Evolutionary conservation across 345 rosid genomes (phyloP), one percentile per base, ranked within the genome.

Genomic region (Linum usitatissimum): DNA sequence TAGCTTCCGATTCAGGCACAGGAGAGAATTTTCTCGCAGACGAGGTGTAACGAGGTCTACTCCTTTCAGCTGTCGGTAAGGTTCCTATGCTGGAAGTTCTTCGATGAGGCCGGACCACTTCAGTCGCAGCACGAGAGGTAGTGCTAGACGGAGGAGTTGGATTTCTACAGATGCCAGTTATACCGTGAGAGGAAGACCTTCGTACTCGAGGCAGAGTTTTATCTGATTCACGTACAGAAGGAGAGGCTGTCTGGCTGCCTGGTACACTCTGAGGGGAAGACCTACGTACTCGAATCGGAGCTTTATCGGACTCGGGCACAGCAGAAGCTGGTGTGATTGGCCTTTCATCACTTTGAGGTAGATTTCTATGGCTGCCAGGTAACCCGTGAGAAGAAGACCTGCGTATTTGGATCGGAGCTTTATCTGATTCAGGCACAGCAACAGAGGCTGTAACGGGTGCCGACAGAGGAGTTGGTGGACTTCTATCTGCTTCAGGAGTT

Each of bases 401-500:
- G 30, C 30, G 23, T 28, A 20, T 19, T 55, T 10, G 30, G 18
- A 28, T 42, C 6, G 59, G 30, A 49, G 59, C 42, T 55, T 55
- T 59, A 38, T 65, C 57, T 34, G 51, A 53, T 67, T 65, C 71
- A 36, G 66, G 51, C 19, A 68, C 17, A 21, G 48, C 53, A 20
- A 3, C 19, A 36, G 65, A 60, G 13, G 68, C 18, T 10, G 3
- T 53, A 53, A 17, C 18, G 18, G 64, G 12, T 30, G 53, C 56
- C 18, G 19, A 9, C 21, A 58, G 17, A 12, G 55, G 53, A 17
- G 40, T 28, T 28, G 54, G 15, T 17, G 42, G 53, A 17, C 39
- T 58, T 62, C 60, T 38, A 65, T 58, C 65, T 19, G 42, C 39
- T 69, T 60, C 63, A 49, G 63, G 59, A n/a, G 59, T 54, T 18